A percentile compares a stretch with the other conserved stretches of the same genome.
These are phyloP conservation scores for Aspergillus viridinutans DNA, from an alignment of 2,329 filamentous ascomycete genomes.

Conservation along the genomic window DNA sequence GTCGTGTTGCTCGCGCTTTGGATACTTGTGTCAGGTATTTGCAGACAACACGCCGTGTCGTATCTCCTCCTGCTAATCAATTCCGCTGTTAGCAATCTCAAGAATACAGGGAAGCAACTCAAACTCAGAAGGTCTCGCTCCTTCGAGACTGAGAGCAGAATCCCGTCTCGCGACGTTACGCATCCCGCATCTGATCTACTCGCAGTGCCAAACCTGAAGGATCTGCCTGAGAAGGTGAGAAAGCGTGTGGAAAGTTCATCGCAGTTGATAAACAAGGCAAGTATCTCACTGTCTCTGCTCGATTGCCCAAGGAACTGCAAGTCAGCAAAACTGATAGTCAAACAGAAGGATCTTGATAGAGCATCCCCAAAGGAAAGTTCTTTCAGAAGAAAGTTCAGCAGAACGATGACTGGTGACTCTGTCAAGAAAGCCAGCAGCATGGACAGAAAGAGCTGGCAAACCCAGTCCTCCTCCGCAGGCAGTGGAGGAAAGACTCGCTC, in stretches of 20 bases:
- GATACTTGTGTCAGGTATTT: not conserved
- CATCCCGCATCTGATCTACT: not conserved
- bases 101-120: not conserved
- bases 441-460: not conserved
- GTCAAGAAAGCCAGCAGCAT: not conserved
- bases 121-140: not conserved
- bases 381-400: not conserved
- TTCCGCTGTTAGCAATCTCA: not conserved
- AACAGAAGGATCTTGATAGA: not conserved
- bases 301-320: too few species aligned
- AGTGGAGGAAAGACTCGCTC: not conserved
- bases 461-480: not conserved
- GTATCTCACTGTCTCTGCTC: too few species aligned
- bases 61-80: not conserved
- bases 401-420: not conserved
- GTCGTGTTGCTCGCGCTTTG: not conserved
- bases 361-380: not conserved
- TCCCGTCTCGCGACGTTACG: not conserved
- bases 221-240: not conserved
- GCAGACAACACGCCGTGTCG: not conserved
- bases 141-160: not conserved
- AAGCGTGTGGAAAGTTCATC: not conserved
- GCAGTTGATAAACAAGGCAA: not conserved
- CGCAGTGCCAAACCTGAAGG: too few species aligned
- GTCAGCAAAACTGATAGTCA: not conserved